Conservation (phyloP, 192 early-diverging fungal genomes). For the Backusella morwellensis region DNA sequence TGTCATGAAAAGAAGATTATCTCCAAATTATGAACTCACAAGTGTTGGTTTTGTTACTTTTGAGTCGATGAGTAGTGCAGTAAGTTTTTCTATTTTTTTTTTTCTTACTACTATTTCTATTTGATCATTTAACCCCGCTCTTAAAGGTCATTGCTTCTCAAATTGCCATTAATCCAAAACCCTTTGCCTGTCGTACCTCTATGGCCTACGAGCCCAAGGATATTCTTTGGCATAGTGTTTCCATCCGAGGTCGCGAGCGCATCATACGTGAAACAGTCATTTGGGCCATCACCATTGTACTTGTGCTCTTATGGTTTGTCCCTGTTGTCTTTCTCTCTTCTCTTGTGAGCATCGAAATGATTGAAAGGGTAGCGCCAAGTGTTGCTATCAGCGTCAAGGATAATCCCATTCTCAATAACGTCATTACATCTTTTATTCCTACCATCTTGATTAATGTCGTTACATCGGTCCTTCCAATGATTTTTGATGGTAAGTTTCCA, state of each 20-base stretch:
- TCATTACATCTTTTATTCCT: constrained; percentile 67
- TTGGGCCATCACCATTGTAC: constrained; percentile 50
- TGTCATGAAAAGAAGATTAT: constrained; percentile 32
- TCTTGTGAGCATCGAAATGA: constrained; percentile 55
- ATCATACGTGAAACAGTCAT: constrained; percentile 48
- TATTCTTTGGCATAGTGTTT: constrained; percentile 68
- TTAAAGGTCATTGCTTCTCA: constrained; percentile 60
- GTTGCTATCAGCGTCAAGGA: constrained; percentile 40
- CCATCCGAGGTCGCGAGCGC: constrained; percentile 46
- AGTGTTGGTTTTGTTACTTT: constrained; percentile 77
- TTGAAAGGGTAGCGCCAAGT: constrained; percentile 54
- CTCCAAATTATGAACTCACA: constrained; percentile 32
- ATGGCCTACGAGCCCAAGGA: constrained; percentile 73
- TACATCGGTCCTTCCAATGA: constrained; percentile 63
- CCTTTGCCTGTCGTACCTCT: constrained; percentile 54
- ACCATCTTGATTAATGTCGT: constrained; percentile 64
- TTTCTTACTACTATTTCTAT: not conserved
- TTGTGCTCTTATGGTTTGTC: constrained; percentile 71
- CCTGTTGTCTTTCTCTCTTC: constrained; percentile 65
- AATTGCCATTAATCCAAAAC: constrained; percentile 58
- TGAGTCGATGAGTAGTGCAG: constrained; percentile 61
- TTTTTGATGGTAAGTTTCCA: constrained; percentile 49
- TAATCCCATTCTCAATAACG: constrained; percentile 45
- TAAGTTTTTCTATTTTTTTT: constrained; percentile 16
- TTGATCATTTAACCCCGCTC: not conserved